Base-by-base conservation (phyloP, 306 rosid genomes). In the Boehmeria nivea region DNA sequence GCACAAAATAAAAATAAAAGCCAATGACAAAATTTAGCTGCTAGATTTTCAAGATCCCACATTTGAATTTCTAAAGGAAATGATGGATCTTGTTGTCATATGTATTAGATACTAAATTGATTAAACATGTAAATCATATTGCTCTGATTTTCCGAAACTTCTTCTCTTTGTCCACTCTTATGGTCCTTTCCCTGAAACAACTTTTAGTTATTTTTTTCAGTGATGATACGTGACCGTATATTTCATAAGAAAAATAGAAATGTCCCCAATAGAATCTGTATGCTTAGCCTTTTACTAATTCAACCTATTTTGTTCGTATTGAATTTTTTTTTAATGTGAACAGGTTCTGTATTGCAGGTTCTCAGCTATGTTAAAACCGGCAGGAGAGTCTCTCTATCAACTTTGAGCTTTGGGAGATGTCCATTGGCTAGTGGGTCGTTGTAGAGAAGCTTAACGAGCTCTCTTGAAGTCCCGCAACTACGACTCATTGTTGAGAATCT, bases 331-430 rank as follows among this genome's bases (percentile, higher is more conserved):
- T 0, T 48, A 61, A 45, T 79, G 50, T 54, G 70, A 51, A 67
- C 31, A 27, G 36, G 39, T 61, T 12, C 42, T 46, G 44, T 71
- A 51, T 57, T 83, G 72, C 94, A 87, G 95, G 86, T 75, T 75
- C 48, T 22, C 52, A 48, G 69, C 60, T 60, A 50, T 76, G 36
- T 68, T 55, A 54, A 60, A 49, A 25, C 65, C 20, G 57, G 67
- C 61, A 26, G 60, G 48, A 8, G 73, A 69, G 58, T 74, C 64
- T 53, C 70, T 51, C 19, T 64, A 42, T 64, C 53, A 48, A 65
- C 68, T 65, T 38, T 71, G 69, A 31, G 36, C 36, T 19, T 48
- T 46, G 43, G n/a, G n/a, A n/a, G n/a, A n/a, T n/a, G n/a, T n/a
- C n/a, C n/a, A n/a, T n/a, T n/a, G n/a, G n/a, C n/a, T n/a, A n/a